Evolutionary conservation across 768 basidiomycete species (phyloP).

Genomic region (Mycena rebaudengoi): DNA sequence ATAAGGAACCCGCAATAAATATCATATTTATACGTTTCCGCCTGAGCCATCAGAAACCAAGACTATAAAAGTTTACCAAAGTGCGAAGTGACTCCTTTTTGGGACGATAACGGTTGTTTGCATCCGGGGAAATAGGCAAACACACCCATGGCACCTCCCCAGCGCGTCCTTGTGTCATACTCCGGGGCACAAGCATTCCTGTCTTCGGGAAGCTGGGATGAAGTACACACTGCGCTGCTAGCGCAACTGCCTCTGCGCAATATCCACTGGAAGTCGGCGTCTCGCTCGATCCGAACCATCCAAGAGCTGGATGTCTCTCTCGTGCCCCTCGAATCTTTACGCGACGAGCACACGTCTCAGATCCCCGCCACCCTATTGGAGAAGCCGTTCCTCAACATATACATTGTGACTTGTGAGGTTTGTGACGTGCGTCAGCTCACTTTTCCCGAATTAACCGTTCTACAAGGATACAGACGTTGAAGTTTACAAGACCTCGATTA

Average conservation of each 20-base stretch:
- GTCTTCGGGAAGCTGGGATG: constrained; percentile 77
- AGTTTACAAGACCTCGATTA: constrained; percentile 77
- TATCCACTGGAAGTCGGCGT: constrained; percentile 90
- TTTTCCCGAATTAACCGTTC: not conserved
- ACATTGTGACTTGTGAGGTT: constrained; percentile 90
- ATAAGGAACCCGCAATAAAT: too few relatives aligned
- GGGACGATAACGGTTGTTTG: too few relatives aligned
- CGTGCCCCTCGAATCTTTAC: constrained; percentile 69
- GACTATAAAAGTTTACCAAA: too few relatives aligned
- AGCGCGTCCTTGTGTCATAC: constrained; percentile 74
- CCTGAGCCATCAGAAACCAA: too few relatives aligned
- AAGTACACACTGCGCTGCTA: constrained; percentile 69
- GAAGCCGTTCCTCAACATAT: constrained; percentile 87
- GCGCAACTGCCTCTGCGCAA: constrained; percentile 86
- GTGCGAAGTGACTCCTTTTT: too few relatives aligned
- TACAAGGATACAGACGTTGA: constrained; percentile 70
- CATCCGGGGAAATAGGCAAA: not conserved
- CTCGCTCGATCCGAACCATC: constrained; percentile 82
- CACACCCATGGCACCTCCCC: constrained; percentile 27
- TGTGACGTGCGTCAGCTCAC: constrained; percentile 28
- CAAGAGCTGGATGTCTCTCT: constrained; percentile 87
- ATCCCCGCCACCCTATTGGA: constrained; percentile 82
- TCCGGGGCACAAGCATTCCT: constrained; percentile 69
- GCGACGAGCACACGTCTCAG: constrained; percentile 81
- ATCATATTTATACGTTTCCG: too few relatives aligned